Conservation (phyloP, 2,329 filamentous ascomycete genomes). For the Capronia coronata region DNA sequence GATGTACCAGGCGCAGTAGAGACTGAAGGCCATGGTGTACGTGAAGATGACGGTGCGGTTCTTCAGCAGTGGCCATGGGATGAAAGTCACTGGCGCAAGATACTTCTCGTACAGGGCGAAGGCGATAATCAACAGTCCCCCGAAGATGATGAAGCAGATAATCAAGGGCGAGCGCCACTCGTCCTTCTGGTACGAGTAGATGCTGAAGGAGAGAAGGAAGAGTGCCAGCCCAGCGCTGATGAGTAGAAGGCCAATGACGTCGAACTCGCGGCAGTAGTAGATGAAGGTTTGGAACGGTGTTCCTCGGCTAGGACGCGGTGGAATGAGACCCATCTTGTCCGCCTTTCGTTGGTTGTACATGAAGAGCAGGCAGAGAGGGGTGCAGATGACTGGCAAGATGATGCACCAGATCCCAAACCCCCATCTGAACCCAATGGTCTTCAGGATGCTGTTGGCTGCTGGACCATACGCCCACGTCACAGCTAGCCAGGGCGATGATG, state of each 20-base stretch:
- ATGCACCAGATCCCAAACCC: conserved; percentile 30
- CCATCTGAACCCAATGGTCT: conserved; percentile 23
- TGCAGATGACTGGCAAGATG: conserved; percentile 13
- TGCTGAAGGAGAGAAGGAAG: conserved; percentile 58
- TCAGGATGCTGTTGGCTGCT: conserved; percentile 20
- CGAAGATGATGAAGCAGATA: conserved; percentile 48
- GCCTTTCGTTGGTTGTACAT: conserved; percentile 57
- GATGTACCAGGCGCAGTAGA: conserved; percentile 30
- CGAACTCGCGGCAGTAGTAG: conserved; percentile 54
- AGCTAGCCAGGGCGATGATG: conserved; percentile 29
- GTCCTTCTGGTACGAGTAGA: conserved; percentile 40
- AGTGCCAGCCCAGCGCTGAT: conserved; percentile 55
- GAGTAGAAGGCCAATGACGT: conserved; percentile 55
- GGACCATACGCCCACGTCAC: conserved; percentile 21
- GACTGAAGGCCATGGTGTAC: conserved; percentile 13
- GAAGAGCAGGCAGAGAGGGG: conserved; percentile 43
- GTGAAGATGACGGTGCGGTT: conserved; percentile 25
- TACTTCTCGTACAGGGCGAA: conserved; percentile 52
- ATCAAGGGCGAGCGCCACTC: conserved; percentile 43
- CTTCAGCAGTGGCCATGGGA: conserved; percentile 45
- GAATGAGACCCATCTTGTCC: conserved; percentile 46
- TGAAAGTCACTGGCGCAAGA: conserved; percentile 47
- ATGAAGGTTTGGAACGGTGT: conserved; percentile 39
- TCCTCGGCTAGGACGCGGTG: conserved; percentile 42
- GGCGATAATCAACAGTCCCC: conserved; percentile 46